Evolutionary conservation across 768 basidiomycete species (phyloP), one percentile per base, ranked within the genome.

Genomic region (Suillus cothurnatus): DNA sequence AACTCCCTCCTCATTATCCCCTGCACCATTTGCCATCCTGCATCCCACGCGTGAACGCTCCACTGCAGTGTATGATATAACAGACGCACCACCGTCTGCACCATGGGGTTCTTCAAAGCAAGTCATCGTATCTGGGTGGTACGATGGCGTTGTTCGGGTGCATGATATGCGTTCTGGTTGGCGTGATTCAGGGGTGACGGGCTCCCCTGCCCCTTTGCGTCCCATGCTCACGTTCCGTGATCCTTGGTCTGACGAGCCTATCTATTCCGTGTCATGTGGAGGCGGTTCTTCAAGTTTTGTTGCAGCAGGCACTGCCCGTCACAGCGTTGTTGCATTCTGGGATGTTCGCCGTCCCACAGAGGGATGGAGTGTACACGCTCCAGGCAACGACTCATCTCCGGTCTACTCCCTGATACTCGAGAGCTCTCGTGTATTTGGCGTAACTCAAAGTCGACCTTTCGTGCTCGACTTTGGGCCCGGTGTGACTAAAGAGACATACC

Each of bases 341-440:
- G 93, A 95, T 72, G 81, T 92, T 36, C 87, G 93, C 11, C 81
- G 78, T 23, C 84, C 90, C 0, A 75, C 71, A 4, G 71, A 60
- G 32, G 92, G 93, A 4, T 93, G 90, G 88, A 92, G 89, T 69
- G 87, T 93, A 7, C 86, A 93, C 72, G 89, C 89, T 2, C 93
- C 93, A 1, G 88, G 89, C 6, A 92, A 92, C 71, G 91, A 93
- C 71, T 77, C 82, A 1, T 92, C 90, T 1, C 93, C 93, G 0
- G 90, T 94, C 3, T 95, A 94, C 73, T 83, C 85, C 7, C 73
- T 94, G 57, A 73, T 88, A 39, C 78, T 93, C 26, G 93, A 95
- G 74, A 88, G 91, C 67, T 89, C 91, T 19, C 86, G 93, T 47
- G 76, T 93, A 53, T 94, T 90, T 68, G 93, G 92, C 14, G 91